Evolutionary conservation across 23 red algal species (phyloP).

Genomic region (Gracilaria gracilis): DNA sequence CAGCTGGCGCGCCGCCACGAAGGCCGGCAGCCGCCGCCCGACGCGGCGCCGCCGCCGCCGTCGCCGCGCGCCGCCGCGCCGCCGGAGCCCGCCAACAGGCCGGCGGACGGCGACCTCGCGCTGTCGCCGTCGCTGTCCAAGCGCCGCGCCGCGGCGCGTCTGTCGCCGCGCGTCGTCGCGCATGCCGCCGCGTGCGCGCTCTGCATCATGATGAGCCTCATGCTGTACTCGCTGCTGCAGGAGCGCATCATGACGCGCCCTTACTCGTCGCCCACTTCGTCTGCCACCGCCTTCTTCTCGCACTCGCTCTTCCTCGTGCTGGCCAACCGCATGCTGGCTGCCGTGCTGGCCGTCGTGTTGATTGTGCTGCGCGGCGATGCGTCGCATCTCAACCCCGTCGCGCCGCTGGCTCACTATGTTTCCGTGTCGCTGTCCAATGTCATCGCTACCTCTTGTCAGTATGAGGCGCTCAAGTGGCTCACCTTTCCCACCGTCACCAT

Average conservation of each 20-base stretch:
- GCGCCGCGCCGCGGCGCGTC: neutral
- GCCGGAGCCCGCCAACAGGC: neutral
- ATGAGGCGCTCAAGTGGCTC: slow-evolving; percentile 89
- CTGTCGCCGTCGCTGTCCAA: slow-evolving; percentile 15
- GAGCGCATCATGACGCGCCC: slow-evolving; percentile 93
- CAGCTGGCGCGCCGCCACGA: slow-evolving; percentile 24
- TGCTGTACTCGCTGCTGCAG: slow-evolving; percentile 83
- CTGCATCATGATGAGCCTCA: slow-evolving; percentile 60
- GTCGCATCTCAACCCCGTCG: slow-evolving; percentile 25
- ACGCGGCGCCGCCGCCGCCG: neutral
- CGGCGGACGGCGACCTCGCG: neutral
- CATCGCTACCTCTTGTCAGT: slow-evolving; percentile 88
- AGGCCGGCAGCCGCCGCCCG: slow-evolving; percentile 2
- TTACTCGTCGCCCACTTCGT: slow-evolving; percentile 25
- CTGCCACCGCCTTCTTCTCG: slow-evolving; percentile 63
- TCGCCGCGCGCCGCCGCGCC: neutral
- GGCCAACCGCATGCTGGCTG: slow-evolving; percentile 84
- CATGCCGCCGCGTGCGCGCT: slow-evolving; percentile 50
- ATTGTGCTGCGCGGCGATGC: slow-evolving; percentile 41
- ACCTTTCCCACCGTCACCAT: slow-evolving; percentile 89
- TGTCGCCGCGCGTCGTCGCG: neutral
- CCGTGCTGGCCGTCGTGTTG: slow-evolving; percentile 40
- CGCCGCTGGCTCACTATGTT: slow-evolving; percentile 58
- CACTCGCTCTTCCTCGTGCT: slow-evolving; percentile 87
- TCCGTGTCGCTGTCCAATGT: slow-evolving; percentile 82